Base-by-base conservation (phyloP, 2,329 filamentous ascomycete genomes). In the Thelonectria rubi region DNA sequence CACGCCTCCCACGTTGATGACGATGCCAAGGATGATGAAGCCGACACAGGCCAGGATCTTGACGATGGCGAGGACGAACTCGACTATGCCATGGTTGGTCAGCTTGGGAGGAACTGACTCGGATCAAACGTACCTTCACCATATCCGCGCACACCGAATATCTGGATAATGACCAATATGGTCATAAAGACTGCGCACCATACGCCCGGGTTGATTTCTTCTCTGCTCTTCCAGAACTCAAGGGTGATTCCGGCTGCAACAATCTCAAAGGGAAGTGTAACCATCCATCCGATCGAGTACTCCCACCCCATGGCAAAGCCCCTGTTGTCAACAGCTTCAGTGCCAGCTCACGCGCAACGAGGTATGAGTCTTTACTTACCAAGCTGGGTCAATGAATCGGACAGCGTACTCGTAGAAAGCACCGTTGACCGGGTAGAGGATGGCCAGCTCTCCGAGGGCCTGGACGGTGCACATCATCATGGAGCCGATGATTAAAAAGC, bases 231-330 rank as follows among this genome's bases (percentile, higher is more conserved):
- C 93, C 93, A 97, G 74, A 91, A 97, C 39, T 88, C 83, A 58
- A 97, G 89, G 0, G 93, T 96, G 46, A 97, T 88, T 3, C 92
- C 90, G 1, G 93, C 93, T 1, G 93, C 91, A 62, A 97, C 92
- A 54, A 97, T 90, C 75, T 97, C 93, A 42, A 97, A 82, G 0
- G 93, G 93, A 24, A 97, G 78, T 0, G 94, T 88, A 24, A 92
- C 85, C 2, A 97, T 84, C 94, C 94, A 97, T 77, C 95, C 91
- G 62, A 97, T 76, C 6, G 91, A 92, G 75, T 97, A 96, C 83
- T 96, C 96, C 92, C 93, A 97, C 18, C 93, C 93, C 91, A 97
- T 96, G 49, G 93, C 92, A 74, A 97, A 97, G 0, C 93, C 93
- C 93, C 92, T 97, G 0, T 93, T 93, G 1, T 94, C 94, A 24